Conservation (phyloP, 352 stramenopile species). For the Globisporangium heterothallicum region DNA sequence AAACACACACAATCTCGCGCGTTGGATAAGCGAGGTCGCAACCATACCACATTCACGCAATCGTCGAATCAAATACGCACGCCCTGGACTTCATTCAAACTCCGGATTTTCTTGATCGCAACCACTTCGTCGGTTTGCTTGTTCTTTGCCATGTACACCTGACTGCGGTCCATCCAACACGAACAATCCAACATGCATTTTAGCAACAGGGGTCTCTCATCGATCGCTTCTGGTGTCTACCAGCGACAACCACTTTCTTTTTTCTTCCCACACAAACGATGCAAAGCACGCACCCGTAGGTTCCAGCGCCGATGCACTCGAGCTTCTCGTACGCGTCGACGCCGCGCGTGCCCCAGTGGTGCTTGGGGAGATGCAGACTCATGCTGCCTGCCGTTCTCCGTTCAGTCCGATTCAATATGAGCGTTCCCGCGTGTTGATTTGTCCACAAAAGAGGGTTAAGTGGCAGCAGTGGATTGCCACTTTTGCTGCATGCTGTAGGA, state of each 20-base stretch:
- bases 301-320: slow-evolving; percentile 87
- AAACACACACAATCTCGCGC: background rate
- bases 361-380: slow-evolving; percentile 82
- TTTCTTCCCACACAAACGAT: background rate
- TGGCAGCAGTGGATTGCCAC: no score
- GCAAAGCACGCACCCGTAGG: slow-evolving; percentile 54
- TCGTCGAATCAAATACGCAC: slow-evolving; percentile 27
- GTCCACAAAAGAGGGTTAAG: no score
- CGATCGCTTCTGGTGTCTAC: no score
- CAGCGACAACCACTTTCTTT: background rate
- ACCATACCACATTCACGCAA: no score
- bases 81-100: slow-evolving; percentile 86
- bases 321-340: slow-evolving; percentile 88
- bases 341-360: slow-evolving; percentile 77
- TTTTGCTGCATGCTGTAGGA: no score
- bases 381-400: slow-evolving; percentile 22
- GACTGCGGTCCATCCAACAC: slow-evolving; percentile 21
- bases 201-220: no score
- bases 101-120: slow-evolving; percentile 90
- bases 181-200: background rate
- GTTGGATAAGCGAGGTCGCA: no score
- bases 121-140: slow-evolving; percentile 80
- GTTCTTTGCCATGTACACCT: slow-evolving; percentile 89
- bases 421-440: background rate
- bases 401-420: background rate